Evolutionary conservation across 164 flowering plant genomes (phyloP).

Genomic region (Chimonanthus praecox): DNA sequence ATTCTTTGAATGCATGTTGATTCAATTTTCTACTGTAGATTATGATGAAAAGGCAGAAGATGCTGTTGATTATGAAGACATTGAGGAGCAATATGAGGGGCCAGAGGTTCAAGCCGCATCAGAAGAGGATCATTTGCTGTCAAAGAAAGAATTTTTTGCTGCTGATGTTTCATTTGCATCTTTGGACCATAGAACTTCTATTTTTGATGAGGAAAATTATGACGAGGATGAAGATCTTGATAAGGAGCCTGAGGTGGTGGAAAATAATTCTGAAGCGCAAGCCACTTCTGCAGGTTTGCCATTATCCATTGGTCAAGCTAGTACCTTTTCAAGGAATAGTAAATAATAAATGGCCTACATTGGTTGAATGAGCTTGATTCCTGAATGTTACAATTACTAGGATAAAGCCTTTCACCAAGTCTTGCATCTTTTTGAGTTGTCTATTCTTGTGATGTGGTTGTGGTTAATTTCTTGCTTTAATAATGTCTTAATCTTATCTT

Average conservation of each 20-base stretch:
- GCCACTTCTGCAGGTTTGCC: slow-evolving; percentile 33
- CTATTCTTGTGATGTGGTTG: not conserved
- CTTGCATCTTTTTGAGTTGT: not conserved
- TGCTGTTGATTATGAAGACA: slow-evolving; percentile 96
- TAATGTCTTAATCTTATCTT: no score
- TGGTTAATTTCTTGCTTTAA: no score
- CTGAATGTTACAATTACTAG: no score
- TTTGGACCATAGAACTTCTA: slow-evolving; percentile 37
- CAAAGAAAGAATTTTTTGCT: slow-evolving; percentile 62
- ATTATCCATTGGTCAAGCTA: not conserved
- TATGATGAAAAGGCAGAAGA: slow-evolving; percentile 91
- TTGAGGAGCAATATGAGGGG: slow-evolving; percentile 95
- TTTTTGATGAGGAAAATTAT: slow-evolving; percentile 91
- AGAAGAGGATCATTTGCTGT: slow-evolving; percentile 81
- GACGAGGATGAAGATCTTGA: slow-evolving; percentile 76
- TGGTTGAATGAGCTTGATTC: no score
- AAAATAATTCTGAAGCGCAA: slow-evolving; percentile 27
- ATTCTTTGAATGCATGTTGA: no score
- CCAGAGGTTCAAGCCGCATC: slow-evolving; percentile 71
- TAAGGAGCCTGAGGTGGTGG: slow-evolving; percentile 34
- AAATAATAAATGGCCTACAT: no score
- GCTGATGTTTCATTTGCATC: slow-evolving; percentile 38
- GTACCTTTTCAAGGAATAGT: no score
- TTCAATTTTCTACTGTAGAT: slow-evolving; percentile 34
- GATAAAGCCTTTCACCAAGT: not conserved